Base-by-base conservation (phyloP, 2,329 filamentous ascomycete genomes). In the Talaromyces sp. region DNA sequence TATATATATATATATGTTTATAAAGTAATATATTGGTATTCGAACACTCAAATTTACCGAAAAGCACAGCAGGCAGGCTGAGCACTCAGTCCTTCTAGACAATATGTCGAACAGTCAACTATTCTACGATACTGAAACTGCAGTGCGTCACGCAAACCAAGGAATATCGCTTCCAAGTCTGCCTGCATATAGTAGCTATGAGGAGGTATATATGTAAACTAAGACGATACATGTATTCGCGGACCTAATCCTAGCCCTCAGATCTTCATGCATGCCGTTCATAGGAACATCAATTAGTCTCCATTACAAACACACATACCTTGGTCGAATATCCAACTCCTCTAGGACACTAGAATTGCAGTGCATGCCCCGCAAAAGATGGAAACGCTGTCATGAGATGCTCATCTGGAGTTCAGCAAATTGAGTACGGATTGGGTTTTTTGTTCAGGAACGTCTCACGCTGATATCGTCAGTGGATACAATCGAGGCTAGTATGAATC, bases 1-100 rank as follows among this genome's bases (percentile, higher is more conserved):
- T 59, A 27, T 59, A 59, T 59, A 59, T 24, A 59, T 59, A 59
- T 24, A 59, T 19, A 33, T 59, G 37, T 43, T 10, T 43, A 59
- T 31, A 59, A 45, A 43, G 27, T 59, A 59, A 41, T 43, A 58
- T 58, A 58, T 31, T 19, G 7, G 31, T 54, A 16, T 54, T 35
- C 8, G 47, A 9, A 33, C 16, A 35, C 16, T 31, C 16, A 35
- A n/a, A 10, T 9, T 22, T 24, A 37, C 33, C 3, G n/a, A 3
- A 2, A 54, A 7, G 50, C 22, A 35, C 8, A 45, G 19, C 31
- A 24, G 33, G 50, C 27, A 48, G 48, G 11, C 52, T 22, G n/a
- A 56, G 24, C 19, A 37, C n/a, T 22, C 31, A 56, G 3, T 47
- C 7, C 16, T 22, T 19, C n/a, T 9, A 2, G 9, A n/a, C 14